These are phyloP conservation scores for Arachis monticola DNA, from an alignment of 331 rosid genomes.

Conservation along the genomic window DNA sequence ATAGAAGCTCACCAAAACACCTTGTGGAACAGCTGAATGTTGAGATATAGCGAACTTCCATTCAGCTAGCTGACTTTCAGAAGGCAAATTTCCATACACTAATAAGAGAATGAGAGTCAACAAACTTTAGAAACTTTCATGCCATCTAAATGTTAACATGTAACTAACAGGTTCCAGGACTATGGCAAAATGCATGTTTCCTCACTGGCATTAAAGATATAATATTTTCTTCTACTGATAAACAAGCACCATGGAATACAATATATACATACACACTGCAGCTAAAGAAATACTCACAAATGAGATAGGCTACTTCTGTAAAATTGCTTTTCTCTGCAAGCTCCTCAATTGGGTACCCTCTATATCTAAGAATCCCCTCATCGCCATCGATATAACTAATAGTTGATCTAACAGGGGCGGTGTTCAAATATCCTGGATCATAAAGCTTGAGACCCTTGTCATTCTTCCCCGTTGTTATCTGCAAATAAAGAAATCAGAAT, in stretches of 20 bases:
- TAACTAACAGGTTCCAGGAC: conserved; percentile 11
- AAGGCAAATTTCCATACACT: conserved; percentile 96
- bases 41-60: conserved; percentile 86
- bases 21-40: conserved; percentile 95
- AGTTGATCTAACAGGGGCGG: conserved; percentile 92
- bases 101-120: conserved; percentile 18
- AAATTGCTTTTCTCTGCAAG: conserved; percentile 86
- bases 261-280: not conserved
- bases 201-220: not conserved
- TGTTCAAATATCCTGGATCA: conserved; percentile 93
- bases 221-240: not conserved
- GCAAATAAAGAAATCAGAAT: not conserved
- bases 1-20: conserved; percentile 70
- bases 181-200: not conserved
- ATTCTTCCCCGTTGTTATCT: conserved; percentile 71
- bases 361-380: conserved; percentile 90
- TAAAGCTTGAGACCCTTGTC: conserved; percentile 90
- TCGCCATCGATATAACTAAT: conserved; percentile 93
- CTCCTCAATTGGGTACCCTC: conserved; percentile 97
- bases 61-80: conserved; percentile 70
- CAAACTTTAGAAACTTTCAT: not conserved
- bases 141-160: not conserved
- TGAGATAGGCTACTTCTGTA: conserved; percentile 83
- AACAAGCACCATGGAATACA: not conserved
- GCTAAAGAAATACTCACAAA: conserved; percentile 54